Base-by-base conservation (phyloP, 768 basidiomycete species). In the Crucibulum laeve region DNA sequence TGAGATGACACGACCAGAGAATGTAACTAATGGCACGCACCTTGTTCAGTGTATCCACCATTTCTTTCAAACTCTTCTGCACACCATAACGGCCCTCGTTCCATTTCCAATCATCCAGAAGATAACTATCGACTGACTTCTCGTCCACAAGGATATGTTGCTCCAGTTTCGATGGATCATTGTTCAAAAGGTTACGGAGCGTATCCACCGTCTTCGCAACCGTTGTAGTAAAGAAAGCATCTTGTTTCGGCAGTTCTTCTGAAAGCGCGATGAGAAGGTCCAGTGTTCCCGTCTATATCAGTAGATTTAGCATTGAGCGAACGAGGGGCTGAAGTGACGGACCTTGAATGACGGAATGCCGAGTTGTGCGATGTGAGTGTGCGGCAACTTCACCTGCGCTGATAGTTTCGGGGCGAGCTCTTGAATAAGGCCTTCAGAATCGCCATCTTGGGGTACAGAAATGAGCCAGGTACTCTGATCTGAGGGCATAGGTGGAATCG, bases 401-500 rank as follows among this genome's bases (percentile, higher is more conserved):
- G 65, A 61, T 26, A 92, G 71, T 58, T 87, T 89, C 17, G 79
- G 60, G 7, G 70, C 54, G 14, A 91, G 56, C 49, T 88, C 86
- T 51, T 84, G 80, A 37, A 75, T 62, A 23, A 89, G 65, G 4
- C 83, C 82, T 47, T 89, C 87, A 0, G 90, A 74, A 54, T 96
- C 91, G 15, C 89, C 90, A 61, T 91, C 84, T 50, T 83, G 77
- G 10, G 94, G 94, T 2, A 90, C 80, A 33, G 92, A 74, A 48
- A 96, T 74, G 51, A 97, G 69, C 94, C 94, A 97, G 53, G 91
- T 94, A 51, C 88, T 87, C 63, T 94, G 85, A 73, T 96, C 93
- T 59, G 91, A 94, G 45, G 93, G 93, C 93, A 96, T 96, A 23
- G 52, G 42, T 41, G 37, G 48, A 42, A 37, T n/a, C n/a, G n/a